Evolutionary conservation across 2,329 filamentous ascomycete genomes (phyloP).

Genomic region (Pyricularia grisea): DNA sequence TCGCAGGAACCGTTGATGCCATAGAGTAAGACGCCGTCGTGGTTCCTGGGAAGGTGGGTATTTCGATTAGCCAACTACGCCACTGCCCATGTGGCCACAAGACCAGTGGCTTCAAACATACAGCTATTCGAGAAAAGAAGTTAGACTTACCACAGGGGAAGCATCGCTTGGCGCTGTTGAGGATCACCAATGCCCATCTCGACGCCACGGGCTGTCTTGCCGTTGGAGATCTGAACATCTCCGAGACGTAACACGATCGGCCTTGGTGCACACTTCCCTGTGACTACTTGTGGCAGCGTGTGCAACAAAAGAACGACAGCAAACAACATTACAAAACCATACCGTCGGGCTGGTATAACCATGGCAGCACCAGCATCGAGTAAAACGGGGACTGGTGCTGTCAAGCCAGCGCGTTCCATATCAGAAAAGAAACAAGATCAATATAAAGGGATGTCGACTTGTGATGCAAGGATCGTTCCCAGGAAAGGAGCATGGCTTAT

Average conservation of each 20-base stretch:
- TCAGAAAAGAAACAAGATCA: too few species aligned
- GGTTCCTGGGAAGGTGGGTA: conserved; percentile 9
- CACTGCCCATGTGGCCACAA: too few species aligned
- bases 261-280: conserved; percentile 5
- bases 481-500: too few species aligned
- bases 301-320: too few species aligned
- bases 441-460: too few species aligned
- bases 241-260: conserved; percentile 7
- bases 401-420: too few species aligned
- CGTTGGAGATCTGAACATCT: conserved; percentile 8
- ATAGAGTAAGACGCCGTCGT: conserved; percentile 12
- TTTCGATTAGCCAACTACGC: neutral
- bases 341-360: too few species aligned
- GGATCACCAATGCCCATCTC: conserved; percentile 9
- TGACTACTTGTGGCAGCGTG: neutral
- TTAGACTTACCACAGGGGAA: conserved; percentile 8
- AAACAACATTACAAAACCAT: too few species aligned
- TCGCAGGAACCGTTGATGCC: conserved; percentile 9
- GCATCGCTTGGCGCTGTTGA: conserved; percentile 7
- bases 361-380: too few species aligned
- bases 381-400: too few species aligned
- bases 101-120: too few species aligned
- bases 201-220: conserved; percentile 7
- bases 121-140: neutral
- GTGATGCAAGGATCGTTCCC: too few species aligned